Evolutionary conservation across 2,329 filamentous ascomycete species (phyloP), one percentile per base, ranked within the genome.

Genomic region (Penicillium sp.): DNA sequence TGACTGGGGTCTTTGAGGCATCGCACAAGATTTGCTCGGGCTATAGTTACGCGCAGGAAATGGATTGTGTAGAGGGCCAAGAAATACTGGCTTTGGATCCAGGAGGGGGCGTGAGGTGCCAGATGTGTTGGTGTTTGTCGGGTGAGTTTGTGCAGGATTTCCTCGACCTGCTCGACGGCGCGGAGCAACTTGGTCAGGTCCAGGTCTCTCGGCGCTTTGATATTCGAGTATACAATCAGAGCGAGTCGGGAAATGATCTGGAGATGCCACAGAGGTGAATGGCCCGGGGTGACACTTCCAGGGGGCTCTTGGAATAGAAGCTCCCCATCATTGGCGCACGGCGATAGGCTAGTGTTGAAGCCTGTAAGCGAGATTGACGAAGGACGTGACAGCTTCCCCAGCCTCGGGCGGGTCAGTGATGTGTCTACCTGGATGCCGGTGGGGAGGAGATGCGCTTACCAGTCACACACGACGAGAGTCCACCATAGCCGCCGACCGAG

Each of bases 401-500:
- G 31, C 31, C 31, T 35, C 8, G 1, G 4, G 1, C 31, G 31
- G 8, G 31, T 35, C 8, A 35, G 31, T 21, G 21, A 21, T 21
- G 21, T 35, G 31, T 35, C 4, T 4, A 35, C 31, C 31, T 35
- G 3, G 31, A 35, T 35, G 31, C 7, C 31, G 31, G 31, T 35
- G 31, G 31, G 31, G 31, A 35, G 31, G 31, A 7, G 8, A 1
- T 21, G 21, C 31, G 48, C 61, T 60, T 52, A 60, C 61, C 61
- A 63, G 46, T 63, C 61, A 45, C 56, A 59, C 19, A 63, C 56
- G 1, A 63, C 61, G 5, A 63, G 61, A 26, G 56, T 56, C 61
- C 61, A 63, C 61, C 61, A 63, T 5, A 63, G 38, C 8, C 61
- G 61, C 21, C 61, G 50, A 7, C 61, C 61, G 38, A 63, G 31